Base-by-base conservation (phyloP, 352 stramenopile genomes). In the Phytophthora ohioensis region DNA sequence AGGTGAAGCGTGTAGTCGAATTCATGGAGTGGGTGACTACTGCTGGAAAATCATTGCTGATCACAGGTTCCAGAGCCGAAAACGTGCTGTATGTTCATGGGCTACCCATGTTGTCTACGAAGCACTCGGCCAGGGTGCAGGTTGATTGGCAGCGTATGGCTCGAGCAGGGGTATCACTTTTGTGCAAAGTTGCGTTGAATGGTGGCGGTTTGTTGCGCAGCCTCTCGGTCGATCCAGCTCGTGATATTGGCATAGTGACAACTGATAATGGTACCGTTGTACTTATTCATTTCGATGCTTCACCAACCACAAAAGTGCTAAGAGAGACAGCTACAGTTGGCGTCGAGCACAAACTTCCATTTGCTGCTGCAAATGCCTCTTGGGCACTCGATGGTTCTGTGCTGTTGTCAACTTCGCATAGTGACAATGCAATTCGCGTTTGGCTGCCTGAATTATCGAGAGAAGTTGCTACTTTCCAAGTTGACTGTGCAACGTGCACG, bases 61-160 rank as follows among this genome's bases (percentile, higher is more conserved):
- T 86, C 7, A 68, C 73, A 13, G 78, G 67, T 4, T 79, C 71
- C 5, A 72, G 17, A 42, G 11, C 15, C 3, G 69, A 79, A 21
- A 54, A 30, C 10, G 43, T 66, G 6, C 21, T 93, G 9, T 74
- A 65, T 8, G 73, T 91, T 4, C 81, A 90, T 61, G 47, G 70
- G 6, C 66, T 91, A 2, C 82, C 83, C 8, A 79, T 84, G 56
- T 43, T 78, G 64, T 55, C 57, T 21, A 56, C 74, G 57, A 71
- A 76, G 32, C n/a, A 72, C 45, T 72, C 74, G 11, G 38, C 64
- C 27, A 55, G 60, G 4, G 54, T 73, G 1, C 60, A 70, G 51
- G 62, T 91, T 3, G 78, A 89, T 59, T 77, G 76, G 70, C 68
- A 82, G 32, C 73, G 80, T 32, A 67, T 84, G 8, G 79, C 65